Evolutionary conservation across 352 stramenopile species (phyloP).

Genomic region (Phytopythium montanum): DNA sequence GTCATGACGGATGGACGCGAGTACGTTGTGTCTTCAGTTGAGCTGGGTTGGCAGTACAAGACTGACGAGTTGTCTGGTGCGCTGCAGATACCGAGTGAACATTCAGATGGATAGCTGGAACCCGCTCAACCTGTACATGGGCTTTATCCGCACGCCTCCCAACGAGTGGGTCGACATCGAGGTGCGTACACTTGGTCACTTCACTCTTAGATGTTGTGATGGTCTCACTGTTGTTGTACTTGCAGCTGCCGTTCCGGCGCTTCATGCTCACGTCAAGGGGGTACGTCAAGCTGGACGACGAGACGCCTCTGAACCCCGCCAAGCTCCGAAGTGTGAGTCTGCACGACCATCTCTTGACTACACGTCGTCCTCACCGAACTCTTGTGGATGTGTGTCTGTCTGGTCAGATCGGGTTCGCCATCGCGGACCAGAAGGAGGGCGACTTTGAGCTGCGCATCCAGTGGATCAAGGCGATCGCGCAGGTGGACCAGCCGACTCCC

Average conservation of each 20-base stretch:
- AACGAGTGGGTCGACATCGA: conserved; percentile 85
- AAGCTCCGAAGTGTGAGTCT: conserved; percentile 68
- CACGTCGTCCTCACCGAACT: not conserved
- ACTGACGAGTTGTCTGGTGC: not conserved
- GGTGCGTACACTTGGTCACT: conserved; percentile 21
- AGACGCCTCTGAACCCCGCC: conserved; percentile 63
- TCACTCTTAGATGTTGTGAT: not conserved
- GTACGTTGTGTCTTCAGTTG: conserved; percentile 15
- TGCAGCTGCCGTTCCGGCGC: conserved; percentile 65
- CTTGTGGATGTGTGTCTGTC: not conserved
- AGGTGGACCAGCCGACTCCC: conserved; percentile 41
- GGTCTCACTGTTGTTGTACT: not conserved
- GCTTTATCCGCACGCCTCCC: conserved; percentile 73
- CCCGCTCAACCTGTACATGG: conserved; percentile 86
- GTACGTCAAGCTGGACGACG: conserved; percentile 80
- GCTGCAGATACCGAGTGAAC: conserved; percentile 69
- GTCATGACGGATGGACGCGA: conserved; percentile 84
- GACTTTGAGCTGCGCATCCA: conserved; percentile 81
- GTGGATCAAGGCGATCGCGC: conserved; percentile 83
- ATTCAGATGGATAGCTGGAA: conserved; percentile 87
- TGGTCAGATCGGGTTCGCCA: conserved; percentile 75
- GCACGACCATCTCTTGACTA: not conserved
- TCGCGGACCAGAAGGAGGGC: conserved; percentile 83
- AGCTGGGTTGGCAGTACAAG: not conserved
- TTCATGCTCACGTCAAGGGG: conserved; percentile 83